Evolutionary conservation across 2,329 filamentous ascomycete species (phyloP).

Genomic region (Hypoxylon sp.): DNA sequence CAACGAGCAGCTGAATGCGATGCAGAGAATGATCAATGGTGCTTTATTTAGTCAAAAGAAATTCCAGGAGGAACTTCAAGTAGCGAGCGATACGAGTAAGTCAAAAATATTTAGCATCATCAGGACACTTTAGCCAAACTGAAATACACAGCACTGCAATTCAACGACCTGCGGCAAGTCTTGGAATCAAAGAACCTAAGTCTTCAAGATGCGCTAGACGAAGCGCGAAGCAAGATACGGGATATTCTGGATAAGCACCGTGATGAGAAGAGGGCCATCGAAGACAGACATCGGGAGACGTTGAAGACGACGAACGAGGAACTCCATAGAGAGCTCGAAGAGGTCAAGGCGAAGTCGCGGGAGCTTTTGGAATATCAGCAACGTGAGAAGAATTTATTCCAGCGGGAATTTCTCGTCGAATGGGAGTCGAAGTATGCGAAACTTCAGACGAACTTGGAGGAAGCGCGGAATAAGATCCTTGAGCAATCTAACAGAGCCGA

Average conservation of each 20-base stretch:
- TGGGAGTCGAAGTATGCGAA: background rate
- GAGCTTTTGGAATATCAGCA: background rate
- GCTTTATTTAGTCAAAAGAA: conserved; percentile 16
- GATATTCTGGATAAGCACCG: conserved; percentile 4
- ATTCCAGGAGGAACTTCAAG: conserved; percentile 6
- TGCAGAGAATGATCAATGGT: conserved; percentile 32
- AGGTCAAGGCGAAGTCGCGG: background rate
- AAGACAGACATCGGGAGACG: conserved; percentile 1
- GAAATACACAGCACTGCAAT: background rate
- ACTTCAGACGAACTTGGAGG: background rate
- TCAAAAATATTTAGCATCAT: background rate
- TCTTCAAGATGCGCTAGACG: conserved; percentile 22
- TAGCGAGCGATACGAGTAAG: conserved; percentile 13
- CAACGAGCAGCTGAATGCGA: conserved; percentile 22
- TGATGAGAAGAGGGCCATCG: conserved; percentile 5
- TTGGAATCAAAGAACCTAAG: conserved; percentile 10
- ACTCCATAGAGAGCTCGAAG: conserved; percentile 8
- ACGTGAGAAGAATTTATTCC: background rate
- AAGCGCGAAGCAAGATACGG: conserved; percentile 14
- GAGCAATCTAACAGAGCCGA: background rate
- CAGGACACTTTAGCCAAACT: background rate
- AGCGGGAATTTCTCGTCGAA: background rate
- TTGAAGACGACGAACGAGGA: conserved; percentile 5
- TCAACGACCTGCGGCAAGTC: background rate
- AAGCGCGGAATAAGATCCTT: background rate